A percentile compares a stretch with the other conserved stretches of the same genome.
These are phyloP conservation scores for Avicennia marina DNA, from an alignment of 257 asterid species.

Conservation along the genomic window DNA sequence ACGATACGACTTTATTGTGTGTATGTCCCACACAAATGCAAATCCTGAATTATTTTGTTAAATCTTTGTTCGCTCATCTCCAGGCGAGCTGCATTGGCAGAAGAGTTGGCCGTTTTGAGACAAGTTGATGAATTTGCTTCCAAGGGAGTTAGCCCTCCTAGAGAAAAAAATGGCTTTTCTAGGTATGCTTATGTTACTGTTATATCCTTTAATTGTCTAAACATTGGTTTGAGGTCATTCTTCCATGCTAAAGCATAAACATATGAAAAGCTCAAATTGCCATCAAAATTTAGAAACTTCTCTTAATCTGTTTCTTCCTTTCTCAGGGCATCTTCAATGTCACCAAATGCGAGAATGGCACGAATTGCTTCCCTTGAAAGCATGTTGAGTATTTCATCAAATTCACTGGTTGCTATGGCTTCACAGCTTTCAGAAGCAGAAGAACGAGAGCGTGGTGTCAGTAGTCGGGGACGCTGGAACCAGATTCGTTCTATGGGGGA, in stretches of 20 bases:
- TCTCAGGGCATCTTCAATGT: constrained; percentile 84
- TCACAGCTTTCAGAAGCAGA: constrained; percentile 99
- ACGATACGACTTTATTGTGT: neutral
- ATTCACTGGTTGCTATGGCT: constrained; percentile 96
- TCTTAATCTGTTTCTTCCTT: constrained; percentile 1
- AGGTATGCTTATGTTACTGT: constrained; percentile 40
- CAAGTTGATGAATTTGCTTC: constrained; percentile 87
- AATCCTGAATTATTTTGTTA: neutral
- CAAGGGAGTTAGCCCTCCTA: constrained; percentile 86
- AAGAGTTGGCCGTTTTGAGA: constrained; percentile 84
- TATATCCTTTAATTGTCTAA: neutral
- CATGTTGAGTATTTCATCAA: constrained; percentile 90
- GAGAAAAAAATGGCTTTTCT: constrained; percentile 76
- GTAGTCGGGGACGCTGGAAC: constrained; percentile 91
- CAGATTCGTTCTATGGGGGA: constrained; percentile 98
- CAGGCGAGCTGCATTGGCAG: constrained; percentile 96
- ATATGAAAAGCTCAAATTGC: neutral
- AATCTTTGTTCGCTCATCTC: constrained; percentile 21
- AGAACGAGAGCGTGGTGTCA: constrained; percentile 84
- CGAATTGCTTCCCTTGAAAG: constrained; percentile 94
- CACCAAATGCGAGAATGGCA: constrained; percentile 88
- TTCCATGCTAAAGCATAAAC: neutral
- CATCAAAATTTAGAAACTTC: no score
- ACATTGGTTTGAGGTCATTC: neutral
- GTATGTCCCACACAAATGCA: neutral